Evolutionary conservation across 1,284 basidiomycete species (phyloP), one percentile per base, ranked within the genome.

Genomic region (Fomitopsis pinicola): DNA sequence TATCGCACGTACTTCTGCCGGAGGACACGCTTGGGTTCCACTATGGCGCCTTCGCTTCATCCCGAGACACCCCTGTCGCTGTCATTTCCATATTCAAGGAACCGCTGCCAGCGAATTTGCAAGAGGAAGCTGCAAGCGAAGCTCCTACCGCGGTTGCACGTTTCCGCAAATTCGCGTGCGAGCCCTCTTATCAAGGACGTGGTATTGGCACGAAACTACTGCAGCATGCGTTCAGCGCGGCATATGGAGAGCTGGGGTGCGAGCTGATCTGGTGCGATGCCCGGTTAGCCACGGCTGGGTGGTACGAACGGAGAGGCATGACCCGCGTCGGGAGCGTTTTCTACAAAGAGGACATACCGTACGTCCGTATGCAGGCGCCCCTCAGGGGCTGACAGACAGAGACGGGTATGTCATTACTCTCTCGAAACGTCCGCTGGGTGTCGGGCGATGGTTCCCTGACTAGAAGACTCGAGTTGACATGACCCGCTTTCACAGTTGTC

Each of bases 161-260:
- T n/a, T 86, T 87, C 71, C 76, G 84, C 62, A 87, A 87, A 69
- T 86, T 87, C 68, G 82, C 85, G 14, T 87, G 82, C 67, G 74
- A 79, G 48, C 73, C 76, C 28, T 63, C 68, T n/a, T 76, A 78
- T 66, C 78, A 79, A 68, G 75, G 79, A 22, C 77, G 68, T 61
- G 85, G 85, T 22, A 77, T 88, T 61, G 84, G 84, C 26, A 80
- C 81, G 22, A 71, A 67, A 56, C 73, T 86, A 42, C 73, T 88
- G 53, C 62, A 67, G 28, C 73, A 79, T 64, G 75, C 76, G 8
- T 73, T 79, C 62, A 69, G 71, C n/a, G 70, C 75, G 30, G 79
- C 78, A 28, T 71, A 68, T 62, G 66, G 71, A 14, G 72, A 80
- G 54, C 65, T 79, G 54, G 73, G 73, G 15, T 79, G 75, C 19